Base-by-base conservation (phyloP, 768 basidiomycete species). In the Phaffia australis region DNA sequence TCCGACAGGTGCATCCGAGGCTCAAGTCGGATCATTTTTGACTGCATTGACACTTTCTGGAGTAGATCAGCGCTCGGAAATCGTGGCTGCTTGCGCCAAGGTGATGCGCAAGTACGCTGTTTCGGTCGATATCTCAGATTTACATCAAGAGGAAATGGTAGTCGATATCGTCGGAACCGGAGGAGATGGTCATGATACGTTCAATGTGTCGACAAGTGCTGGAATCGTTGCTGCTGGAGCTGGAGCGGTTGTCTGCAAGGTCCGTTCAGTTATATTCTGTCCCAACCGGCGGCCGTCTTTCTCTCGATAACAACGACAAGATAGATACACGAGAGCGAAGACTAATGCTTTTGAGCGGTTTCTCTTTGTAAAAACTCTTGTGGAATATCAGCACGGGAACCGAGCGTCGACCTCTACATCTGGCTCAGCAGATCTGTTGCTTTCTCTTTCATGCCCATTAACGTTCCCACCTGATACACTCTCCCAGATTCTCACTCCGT, bases 191-290 rank as follows among this genome's bases (percentile, higher is more conserved):
- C 84, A 92, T 76, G 88, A 97, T 73, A 86, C 93, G 0, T 97
- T 92, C 82, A 97, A 98, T 74, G 93, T 97, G 61, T 93, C 90
- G 74, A 97, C 94, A 0, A 86, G 89, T 1, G 93, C 94, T 2
- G 93, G 83, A 0, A 82, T 99, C 69, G 88, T 97, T 23, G 94
- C 93, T 32, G 91, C 92, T 27, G 94, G 93, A 18, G 88, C 92
- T 8, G 94, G 94, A 6, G 89, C 89, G 0, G 81, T 91, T 46
- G 91, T 99, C 1, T 83, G 90, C 75, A 97, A 99, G 81, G 92
- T 89, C 73, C 68, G 81, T 60, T n/a, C 30, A 5, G 11, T 25
- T 25, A 48, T 11, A 21, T 16, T 7, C 21, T 57, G 3, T 57
- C 56, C 25, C 11, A 47, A 19, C n/a, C 30, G 2, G 23, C 27